Evolutionary conservation across 2,329 filamentous ascomycete species (phyloP).

Genomic region (Phaeosphaeria sp.): DNA sequence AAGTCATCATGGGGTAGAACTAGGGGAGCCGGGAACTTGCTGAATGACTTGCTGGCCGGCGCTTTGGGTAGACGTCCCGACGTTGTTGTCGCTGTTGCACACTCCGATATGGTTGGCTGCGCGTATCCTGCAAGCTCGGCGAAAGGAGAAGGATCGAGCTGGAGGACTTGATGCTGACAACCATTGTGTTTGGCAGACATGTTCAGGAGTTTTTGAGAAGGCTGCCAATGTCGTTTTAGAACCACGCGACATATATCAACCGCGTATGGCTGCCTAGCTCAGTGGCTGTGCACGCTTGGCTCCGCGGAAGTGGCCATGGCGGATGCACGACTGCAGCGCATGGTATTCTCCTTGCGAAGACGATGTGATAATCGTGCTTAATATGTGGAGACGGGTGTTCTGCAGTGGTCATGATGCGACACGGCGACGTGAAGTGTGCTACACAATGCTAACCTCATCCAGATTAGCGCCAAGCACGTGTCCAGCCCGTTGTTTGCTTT

Average conservation of each 20-base stretch:
- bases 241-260: background rate
- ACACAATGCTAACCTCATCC: background rate
- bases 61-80: constrained; percentile 9
- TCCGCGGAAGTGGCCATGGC: background rate
- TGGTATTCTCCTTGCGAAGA: background rate
- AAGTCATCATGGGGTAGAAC: constrained; percentile 68
- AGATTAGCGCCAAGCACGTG: background rate
- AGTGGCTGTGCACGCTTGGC: background rate
- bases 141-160: constrained; percentile 41
- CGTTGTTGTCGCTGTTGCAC: constrained; percentile 30
- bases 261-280: background rate
- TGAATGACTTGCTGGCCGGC: constrained; percentile 10
- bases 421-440: no score
- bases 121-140: constrained; percentile 45
- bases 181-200: background rate
- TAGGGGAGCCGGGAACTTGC: constrained; percentile 64
- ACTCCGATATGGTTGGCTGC: constrained; percentile 28
- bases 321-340: background rate
- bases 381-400: background rate
- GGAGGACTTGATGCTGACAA: constrained; percentile 9
- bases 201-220: background rate
- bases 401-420: background rate
- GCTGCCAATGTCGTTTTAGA: background rate
- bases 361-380: background rate
- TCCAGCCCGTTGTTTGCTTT: background rate